Evolutionary conservation across 1,139 yeast species (phyloP).

Genomic region (Suhomyces yuchorum): DNA sequence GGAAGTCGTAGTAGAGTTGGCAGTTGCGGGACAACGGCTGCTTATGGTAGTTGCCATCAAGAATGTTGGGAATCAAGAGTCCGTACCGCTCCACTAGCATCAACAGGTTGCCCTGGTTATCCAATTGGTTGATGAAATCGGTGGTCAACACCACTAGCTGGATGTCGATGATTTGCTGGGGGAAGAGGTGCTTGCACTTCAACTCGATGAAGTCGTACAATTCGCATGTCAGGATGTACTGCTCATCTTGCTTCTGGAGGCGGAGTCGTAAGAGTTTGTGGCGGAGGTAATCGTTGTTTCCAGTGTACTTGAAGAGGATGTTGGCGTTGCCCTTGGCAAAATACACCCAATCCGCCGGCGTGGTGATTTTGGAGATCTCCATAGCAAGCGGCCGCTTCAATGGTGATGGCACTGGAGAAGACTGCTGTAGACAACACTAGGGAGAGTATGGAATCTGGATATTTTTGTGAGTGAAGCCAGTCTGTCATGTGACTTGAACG

Average conservation of each 20-base stretch:
- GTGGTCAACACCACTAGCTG: slow-evolving; percentile 41
- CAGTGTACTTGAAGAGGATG: slow-evolving; percentile 44
- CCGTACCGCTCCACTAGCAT: slow-evolving; percentile 46
- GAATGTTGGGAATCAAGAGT: slow-evolving; percentile 43
- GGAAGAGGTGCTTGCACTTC: slow-evolving; percentile 44
- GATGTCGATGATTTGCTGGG: slow-evolving; percentile 40
- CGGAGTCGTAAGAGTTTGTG: slow-evolving; percentile 43
- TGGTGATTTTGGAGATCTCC: slow-evolving; percentile 47
- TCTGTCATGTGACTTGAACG: slow-evolving; percentile 1
- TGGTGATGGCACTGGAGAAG: not conserved
- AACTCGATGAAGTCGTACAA: slow-evolving; percentile 47
- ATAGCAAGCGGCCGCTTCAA: slow-evolving; percentile 19
- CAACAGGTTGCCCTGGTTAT: slow-evolving; percentile 31
- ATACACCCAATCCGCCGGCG: slow-evolving; percentile 45
- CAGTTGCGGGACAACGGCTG: slow-evolving; percentile 39
- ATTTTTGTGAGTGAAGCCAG: not conserved
- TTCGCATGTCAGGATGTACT: slow-evolving; percentile 47
- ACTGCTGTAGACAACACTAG: not conserved
- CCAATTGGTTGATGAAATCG: slow-evolving; percentile 36
- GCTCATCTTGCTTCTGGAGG: slow-evolving; percentile 37
- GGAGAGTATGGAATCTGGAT: not conserved
- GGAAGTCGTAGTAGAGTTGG: slow-evolving; percentile 29
- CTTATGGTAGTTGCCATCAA: slow-evolving; percentile 36
- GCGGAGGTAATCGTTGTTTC: slow-evolving; percentile 37
- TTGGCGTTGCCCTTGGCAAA: slow-evolving; percentile 52